Evolutionary conservation across 139 green algal species (phyloP).

Genomic region (Chlamydomonas incerta): DNA sequence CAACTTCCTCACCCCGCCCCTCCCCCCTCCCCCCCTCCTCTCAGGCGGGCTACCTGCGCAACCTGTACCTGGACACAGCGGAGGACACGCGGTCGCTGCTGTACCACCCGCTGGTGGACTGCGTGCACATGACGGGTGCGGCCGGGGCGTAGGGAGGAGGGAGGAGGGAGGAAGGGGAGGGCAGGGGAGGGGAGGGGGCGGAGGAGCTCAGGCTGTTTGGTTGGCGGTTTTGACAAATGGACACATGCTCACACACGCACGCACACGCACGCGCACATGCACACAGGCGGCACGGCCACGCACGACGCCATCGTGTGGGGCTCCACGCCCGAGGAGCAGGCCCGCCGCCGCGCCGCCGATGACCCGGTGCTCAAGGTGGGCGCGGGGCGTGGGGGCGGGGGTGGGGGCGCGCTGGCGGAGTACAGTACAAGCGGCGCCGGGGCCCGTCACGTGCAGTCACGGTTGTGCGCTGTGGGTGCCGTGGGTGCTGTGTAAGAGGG

Average conservation of each 20-base stretch:
- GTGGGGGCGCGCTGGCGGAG: too few species aligned
- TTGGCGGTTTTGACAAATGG: too few species aligned
- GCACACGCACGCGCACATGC: neutral
- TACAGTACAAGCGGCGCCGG: too few species aligned
- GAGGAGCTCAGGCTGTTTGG: too few species aligned
- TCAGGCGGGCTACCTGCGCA: slow-evolving; percentile 28
- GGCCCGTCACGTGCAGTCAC: too few species aligned
- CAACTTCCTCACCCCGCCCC: neutral
- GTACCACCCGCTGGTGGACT: slow-evolving; percentile 45
- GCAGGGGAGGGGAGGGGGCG: too few species aligned
- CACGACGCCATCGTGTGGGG: slow-evolving; percentile 62
- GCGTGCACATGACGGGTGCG: slow-evolving; percentile 60
- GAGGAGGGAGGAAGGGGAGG: neutral
- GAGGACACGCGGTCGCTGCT: slow-evolving; percentile 25
- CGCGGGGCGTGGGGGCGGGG: neutral
- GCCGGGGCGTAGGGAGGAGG: neutral
- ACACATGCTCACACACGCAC: too few species aligned
- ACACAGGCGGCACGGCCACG: slow-evolving; percentile 47
- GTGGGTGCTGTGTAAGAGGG: too few species aligned
- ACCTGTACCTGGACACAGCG: slow-evolving; percentile 3
- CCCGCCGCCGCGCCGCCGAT: slow-evolving; percentile 41
- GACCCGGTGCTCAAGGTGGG: slow-evolving; percentile 62
- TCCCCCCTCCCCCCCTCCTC: too few species aligned
- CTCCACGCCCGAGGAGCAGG: slow-evolving; percentile 46
- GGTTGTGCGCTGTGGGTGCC: too few species aligned